A percentile compares a stretch with the other conserved stretches of the same genome.
phyloP scores from a whole-genome alignment of 192 early-diverging fungal genomes.

The Coemansia erecta region DNA sequence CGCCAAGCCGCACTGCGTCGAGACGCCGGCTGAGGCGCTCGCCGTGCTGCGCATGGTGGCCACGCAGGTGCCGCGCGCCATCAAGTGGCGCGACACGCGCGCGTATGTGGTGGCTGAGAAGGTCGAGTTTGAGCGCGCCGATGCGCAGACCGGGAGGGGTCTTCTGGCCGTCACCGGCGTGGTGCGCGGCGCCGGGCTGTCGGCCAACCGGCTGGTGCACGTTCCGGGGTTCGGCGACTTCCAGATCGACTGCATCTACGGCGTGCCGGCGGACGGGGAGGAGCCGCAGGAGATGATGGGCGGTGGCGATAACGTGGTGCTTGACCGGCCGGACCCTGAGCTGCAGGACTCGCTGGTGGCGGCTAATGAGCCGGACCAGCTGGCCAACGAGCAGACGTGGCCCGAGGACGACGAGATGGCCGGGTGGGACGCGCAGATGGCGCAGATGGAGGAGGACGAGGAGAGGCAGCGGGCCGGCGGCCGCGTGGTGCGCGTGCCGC shows the following conservation, averaged over 20 bases:
- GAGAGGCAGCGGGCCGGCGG: conserved; percentile 35
- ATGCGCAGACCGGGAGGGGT: conserved; percentile 54
- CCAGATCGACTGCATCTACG: conserved; percentile 71
- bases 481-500: conserved; percentile 76
- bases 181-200: conserved; percentile 78
- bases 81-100: conserved; percentile 84
- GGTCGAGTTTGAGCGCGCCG: conserved; percentile 64
- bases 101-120: conserved; percentile 84
- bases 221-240: conserved; percentile 93
- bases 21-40: conserved; percentile 59
- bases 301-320: conserved; percentile 36
- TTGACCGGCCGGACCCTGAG: conserved; percentile 69
- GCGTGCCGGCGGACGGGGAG: conserved; percentile 36
- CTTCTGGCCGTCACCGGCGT: conserved; percentile 81
- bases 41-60: conserved; percentile 75
- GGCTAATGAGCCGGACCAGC: conserved; percentile 83
- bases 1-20: conserved; percentile 66
- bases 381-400: conserved; percentile 98
- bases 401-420: conserved; percentile 93
- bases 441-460: conserved; percentile 43
- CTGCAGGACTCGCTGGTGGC: conserved; percentile 77
- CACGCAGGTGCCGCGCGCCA: conserved; percentile 69
- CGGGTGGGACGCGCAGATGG: conserved; percentile 64
- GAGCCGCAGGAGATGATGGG: conserved; percentile 37
- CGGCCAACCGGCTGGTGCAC: conserved; percentile 89